Conservation (phyloP, 1,284 basidiomycete species). For the Singerocomus rubriflavus region DNA sequence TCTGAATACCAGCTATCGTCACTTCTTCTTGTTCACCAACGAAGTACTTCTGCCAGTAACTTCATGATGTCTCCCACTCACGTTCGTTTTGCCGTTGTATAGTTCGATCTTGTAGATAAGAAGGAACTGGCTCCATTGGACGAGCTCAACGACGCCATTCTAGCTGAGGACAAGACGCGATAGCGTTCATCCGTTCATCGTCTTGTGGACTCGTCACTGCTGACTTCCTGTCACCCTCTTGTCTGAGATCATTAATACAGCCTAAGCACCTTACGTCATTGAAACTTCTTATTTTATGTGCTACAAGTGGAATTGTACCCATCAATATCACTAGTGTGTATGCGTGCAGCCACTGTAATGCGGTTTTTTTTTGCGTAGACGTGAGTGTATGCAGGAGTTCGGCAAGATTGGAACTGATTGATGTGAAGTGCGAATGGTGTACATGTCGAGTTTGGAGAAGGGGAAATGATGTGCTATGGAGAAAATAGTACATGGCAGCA, state of each 20-base stretch:
- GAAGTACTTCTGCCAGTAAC: slow-evolving; percentile 56
- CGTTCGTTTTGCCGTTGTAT: slow-evolving; percentile 2
- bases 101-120: slow-evolving; percentile 97
- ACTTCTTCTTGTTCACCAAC: slow-evolving; percentile 96
- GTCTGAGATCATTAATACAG: background rate
- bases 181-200: slow-evolving; percentile 4
- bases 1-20: slow-evolving; percentile 97
- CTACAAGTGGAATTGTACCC: slow-evolving; percentile 2
- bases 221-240: background rate
- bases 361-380: slow-evolving; percentile 9
- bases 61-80: slow-evolving; percentile 7
- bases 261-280: background rate
- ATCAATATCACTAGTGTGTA: slow-evolving; percentile 13
- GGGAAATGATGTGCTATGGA: slow-evolving; percentile 4
- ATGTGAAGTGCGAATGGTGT: slow-evolving; percentile 7
- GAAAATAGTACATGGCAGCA: background rate
- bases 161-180: slow-evolving; percentile 77
- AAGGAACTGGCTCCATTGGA: slow-evolving; percentile 95
- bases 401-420: background rate
- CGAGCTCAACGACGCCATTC: slow-evolving; percentile 94
- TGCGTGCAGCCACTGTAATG: slow-evolving; percentile 8
- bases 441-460: background rate
- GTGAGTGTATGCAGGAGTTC: background rate
- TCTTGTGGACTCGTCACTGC: background rate
- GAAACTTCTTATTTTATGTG: background rate